Base-by-base conservation (phyloP, 2,329 filamentous ascomycete genomes). In the Alternaria ventricosa region DNA sequence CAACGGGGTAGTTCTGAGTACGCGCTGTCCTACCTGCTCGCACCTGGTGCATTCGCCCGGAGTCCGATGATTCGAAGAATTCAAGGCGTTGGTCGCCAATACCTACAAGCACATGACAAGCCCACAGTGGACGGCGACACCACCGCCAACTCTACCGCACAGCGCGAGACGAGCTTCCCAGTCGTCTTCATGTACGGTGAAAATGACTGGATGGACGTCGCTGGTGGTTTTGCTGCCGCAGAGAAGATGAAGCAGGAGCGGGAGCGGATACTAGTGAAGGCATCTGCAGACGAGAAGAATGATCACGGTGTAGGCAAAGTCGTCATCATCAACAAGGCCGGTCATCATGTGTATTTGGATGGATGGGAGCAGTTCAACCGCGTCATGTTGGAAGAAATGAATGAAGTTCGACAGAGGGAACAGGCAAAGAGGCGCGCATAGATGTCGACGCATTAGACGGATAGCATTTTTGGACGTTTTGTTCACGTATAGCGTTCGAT, bases 121-220 rank as follows among this genome's bases (percentile, higher is more conserved):
- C 70, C 73, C 1, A 71, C 66, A 0, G 75, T 75, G 3, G 77
- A 75, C 43, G 66, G 68, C 22, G 73, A 75, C 57, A 60, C 65
- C 33, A 6, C 57, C 4, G 13, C 61, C 73, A 12, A 41, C 22
- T 27, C 50, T 12, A 49, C 45, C 13, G 72, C 13, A 60, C 75
- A 73, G 22, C 79, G 83, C 10, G 88, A 89, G 71, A 91, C 86
- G 0, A 94, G 94, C 1, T 85, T 94, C 54, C 95, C 96, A 0
- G 84, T 98, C 30, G 87, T 98, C 9, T 88, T 99, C 77, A 94
- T 98, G 92, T 99, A 99, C 77, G 96, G 96, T 67, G 94, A 98
- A 73, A 90, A 96, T 75, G 96, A 99, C 83, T 99, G 96, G 96
- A 99, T 99, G 96, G 96, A 99, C 70, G 90, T 96, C 9, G 89